Base-by-base conservation (phyloP, 345 rosid species). In the Salix udensis region DNA sequence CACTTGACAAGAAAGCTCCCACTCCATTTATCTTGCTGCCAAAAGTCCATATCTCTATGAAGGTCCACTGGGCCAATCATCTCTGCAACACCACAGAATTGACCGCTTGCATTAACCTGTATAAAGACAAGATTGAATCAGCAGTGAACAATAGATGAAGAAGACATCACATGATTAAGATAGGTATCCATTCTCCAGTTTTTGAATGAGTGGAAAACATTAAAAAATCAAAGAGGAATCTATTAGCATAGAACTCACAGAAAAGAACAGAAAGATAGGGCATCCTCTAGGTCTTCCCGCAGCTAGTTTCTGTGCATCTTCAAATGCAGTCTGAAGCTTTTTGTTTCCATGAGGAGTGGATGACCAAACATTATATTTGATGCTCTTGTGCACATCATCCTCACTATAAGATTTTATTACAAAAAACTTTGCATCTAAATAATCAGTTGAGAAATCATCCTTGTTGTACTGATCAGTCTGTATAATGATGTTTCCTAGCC, bases 21-120 rank as follows among this genome's bases (percentile, higher is more conserved):
- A 58, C 90, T 92, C 99, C 98, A 96, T 84, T 96, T 96, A 79
- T 96, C 97, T 84, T 96, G 99, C 87, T 92, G 99, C 99, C 99
- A 96, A 84, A 93, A 96, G 78, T 93, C 96, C 97, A 96, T 91
- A 76, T 92, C 96, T 78, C 80, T 89, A 37, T 80, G 84, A 58
- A 91, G 90, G 79, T 94, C 91, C 81, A 93, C 97, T 4, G 96
- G 91, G 68, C 96, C 97, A 67, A 85, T 80, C 99, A 96, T 96
- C 90, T 96, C 98, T 0, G 98, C 97, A 82, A 92, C 90, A 74
- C 99, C 98, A 82, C 98, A 93, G 80, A 96, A 96, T 80, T 91
- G 95, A 78, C 98, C 97, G 42, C 99, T 96, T 7, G 97, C 97
- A 84, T 96, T 96, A 69, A 96, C 99, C 99, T 96, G 85, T 28